Conservation (phyloP, 352 stramenopile genomes). For the Pythium aristosporum region DNA sequence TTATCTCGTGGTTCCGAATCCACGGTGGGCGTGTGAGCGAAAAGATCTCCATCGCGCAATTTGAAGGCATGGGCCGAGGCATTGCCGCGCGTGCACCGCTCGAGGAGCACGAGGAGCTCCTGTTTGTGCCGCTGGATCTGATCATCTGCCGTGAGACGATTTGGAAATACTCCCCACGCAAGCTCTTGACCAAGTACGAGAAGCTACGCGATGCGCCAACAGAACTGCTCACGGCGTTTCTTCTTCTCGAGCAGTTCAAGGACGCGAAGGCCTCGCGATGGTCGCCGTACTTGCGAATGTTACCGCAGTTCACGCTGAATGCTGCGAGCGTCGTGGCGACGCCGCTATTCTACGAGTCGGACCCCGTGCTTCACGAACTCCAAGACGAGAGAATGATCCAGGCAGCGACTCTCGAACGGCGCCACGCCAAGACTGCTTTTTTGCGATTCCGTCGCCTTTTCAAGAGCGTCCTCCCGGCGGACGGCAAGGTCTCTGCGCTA, state of each 20-base stretch:
- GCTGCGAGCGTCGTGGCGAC: slow-evolving; percentile 20
- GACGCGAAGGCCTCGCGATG: slow-evolving; percentile 35
- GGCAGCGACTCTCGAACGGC: slow-evolving; percentile 29
- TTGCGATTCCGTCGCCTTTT: slow-evolving; percentile 52
- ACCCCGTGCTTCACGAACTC: slow-evolving; percentile 31
- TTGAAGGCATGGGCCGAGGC: slow-evolving; percentile 23
- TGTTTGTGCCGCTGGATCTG: slow-evolving; percentile 22
- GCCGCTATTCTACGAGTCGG: slow-evolving; percentile 41
- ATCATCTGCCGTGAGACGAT: slow-evolving; percentile 30
- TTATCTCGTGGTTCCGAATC: slow-evolving; percentile 46
- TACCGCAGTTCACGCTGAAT: slow-evolving; percentile 29
- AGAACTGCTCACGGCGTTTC: slow-evolving; percentile 62
- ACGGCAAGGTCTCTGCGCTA: slow-evolving; percentile 6
- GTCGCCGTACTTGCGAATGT: slow-evolving; percentile 51
- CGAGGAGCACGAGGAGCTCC: slow-evolving; percentile 13
- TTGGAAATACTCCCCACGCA: neutral
- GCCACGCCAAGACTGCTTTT: slow-evolving; percentile 30
- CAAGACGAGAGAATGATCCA: slow-evolving; percentile 50
- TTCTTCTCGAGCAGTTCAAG: slow-evolving; percentile 55
- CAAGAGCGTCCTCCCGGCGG: slow-evolving; percentile 16
- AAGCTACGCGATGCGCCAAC: slow-evolving; percentile 38
- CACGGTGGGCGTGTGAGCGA: slow-evolving; percentile 18
- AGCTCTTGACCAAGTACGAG: slow-evolving; percentile 37
- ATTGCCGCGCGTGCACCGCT: slow-evolving; percentile 5
- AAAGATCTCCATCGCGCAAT: slow-evolving; percentile 14